Evolutionary conservation across 2,329 filamentous ascomycete genomes (phyloP), one percentile per base, ranked within the genome.

Genomic region (Lachnellula arida): DNA sequence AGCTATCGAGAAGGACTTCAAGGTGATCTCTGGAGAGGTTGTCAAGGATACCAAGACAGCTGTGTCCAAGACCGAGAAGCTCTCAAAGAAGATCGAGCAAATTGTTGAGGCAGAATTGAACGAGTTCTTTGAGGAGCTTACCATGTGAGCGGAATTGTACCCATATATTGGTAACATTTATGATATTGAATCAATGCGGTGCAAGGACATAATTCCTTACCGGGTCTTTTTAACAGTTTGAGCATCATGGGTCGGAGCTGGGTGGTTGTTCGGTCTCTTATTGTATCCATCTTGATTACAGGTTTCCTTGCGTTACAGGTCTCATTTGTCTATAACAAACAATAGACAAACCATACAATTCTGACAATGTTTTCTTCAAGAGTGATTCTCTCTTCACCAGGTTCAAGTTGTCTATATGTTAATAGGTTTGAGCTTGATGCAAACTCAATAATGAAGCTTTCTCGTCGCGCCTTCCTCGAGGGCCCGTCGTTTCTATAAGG

Each of bases 61-160:
- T 58, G 74, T 77, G 54, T 73, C 71, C 67, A 82, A 85, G 77
- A 80, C 80, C 22, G 78, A 82, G 74, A 78, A 84, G 76, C 72
- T 86, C 60, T 79, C 81, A 60, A 76, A 82, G 74, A 84, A 84
- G 79, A 80, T 86, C 63, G 79, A 84, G 67, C 74, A 82, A 60
- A 70, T 84, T 37, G 78, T 86, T 51, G 80, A 86, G 23, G 76
- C 82, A 71, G 81, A 86, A 75, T 73, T 86, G 46, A 74, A 80
- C 71, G 76, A 81, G 68, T 81, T 86, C 67, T 73, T 84, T 53
- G 75, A 80, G 65, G 80, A 84, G 68, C 50, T 68, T 44, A 63
- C 61, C 61, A 66, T 58, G 52, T 54, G 54, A 58, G 48, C 49
- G 54, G 50, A 23, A 49, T 48, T 34, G 7, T 12, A 51, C 54